A percentile compares a stretch with the other conserved stretches of the same genome.
Evolutionary conservation across 345 rosid species (phyloP).

Genomic region (Hirschfeldia incana): DNA sequence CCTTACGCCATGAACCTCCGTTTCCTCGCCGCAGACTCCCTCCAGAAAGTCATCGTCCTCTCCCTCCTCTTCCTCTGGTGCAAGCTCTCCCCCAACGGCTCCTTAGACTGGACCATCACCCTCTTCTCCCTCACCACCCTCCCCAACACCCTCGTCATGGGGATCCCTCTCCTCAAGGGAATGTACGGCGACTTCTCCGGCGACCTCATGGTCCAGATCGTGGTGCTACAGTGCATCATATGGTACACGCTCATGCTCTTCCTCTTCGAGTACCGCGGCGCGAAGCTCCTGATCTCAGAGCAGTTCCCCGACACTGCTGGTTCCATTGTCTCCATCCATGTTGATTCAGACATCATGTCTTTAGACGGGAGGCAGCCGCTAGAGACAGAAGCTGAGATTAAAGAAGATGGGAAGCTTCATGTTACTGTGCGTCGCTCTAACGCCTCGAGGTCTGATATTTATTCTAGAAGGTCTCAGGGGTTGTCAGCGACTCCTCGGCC

Average conservation of each 20-base stretch:
- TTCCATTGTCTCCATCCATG: slow-evolving; percentile 48
- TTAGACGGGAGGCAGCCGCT: slow-evolving; percentile 48
- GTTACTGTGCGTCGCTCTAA: slow-evolving; percentile 49
- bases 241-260: slow-evolving; percentile 60
- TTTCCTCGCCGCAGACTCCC: slow-evolving; percentile 59
- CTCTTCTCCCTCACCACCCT: slow-evolving; percentile 52
- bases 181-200: slow-evolving; percentile 58
- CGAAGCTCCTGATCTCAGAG: slow-evolving; percentile 48
- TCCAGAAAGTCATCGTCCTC: slow-evolving; percentile 53
- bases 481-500: slow-evolving; percentile 47
- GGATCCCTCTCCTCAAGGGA: slow-evolving; percentile 54
- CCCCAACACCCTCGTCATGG: slow-evolving; percentile 61
- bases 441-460: slow-evolving; percentile 46
- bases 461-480: slow-evolving; percentile 47
- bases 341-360: slow-evolving; percentile 59
- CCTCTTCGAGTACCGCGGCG: slow-evolving; percentile 57
- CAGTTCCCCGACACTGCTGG: slow-evolving; percentile 62
- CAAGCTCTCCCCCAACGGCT: slow-evolving; percentile 42
- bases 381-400: slow-evolving; percentile 53
- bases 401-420: slow-evolving; percentile 57
- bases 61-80: slow-evolving; percentile 49
- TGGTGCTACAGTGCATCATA: slow-evolving; percentile 51
- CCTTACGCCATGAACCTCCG: slow-evolving; percentile 52
- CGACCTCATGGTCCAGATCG: slow-evolving; percentile 53
- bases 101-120: slow-evolving; percentile 54